A percentile compares a stretch with the other conserved stretches of the same genome.
phyloP scores from a whole-genome alignment of 148 eudicot genomes.

The Chenopodium quinoa region DNA sequence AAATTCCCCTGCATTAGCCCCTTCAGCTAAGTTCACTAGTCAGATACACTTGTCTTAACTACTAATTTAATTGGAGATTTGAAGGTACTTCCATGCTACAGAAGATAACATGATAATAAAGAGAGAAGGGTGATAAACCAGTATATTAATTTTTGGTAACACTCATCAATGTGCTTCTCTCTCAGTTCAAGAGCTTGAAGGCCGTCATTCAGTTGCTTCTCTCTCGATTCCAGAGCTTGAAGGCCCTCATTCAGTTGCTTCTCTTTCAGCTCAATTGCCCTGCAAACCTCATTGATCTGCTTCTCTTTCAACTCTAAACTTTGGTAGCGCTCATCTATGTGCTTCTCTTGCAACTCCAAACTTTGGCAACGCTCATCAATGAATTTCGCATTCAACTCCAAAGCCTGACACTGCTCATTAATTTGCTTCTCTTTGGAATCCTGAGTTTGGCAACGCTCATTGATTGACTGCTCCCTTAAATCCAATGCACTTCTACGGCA shows the following conservation, averaged over 20 bases:
- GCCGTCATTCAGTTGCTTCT: not conserved
- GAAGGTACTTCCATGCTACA: not conserved
- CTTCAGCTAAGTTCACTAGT: not conserved
- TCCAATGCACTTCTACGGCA: no score
- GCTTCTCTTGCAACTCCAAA: not conserved
- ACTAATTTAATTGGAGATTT: not conserved
- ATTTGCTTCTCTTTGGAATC: not conserved
- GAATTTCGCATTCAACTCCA: not conserved
- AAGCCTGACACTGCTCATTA: not conserved
- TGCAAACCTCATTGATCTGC: not conserved
- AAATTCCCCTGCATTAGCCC: not conserved
- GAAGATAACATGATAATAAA: not conserved
- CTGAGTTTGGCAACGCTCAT: no score
- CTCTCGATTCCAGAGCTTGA: not conserved
- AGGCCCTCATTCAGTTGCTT: not conserved
- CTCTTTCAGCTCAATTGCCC: not conserved
- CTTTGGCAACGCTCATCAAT: not conserved
- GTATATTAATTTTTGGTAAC: not conserved
- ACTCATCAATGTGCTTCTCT: not conserved
- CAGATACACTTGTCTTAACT: not conserved
- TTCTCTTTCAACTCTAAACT: conserved; percentile 1
- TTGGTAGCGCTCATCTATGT: not conserved
- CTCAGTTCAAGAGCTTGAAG: not conserved
- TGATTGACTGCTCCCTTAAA: no score
- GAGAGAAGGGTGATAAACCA: not conserved